phyloP scores from a whole-genome alignment of 176 grass and related monocot species.

The Oryza officinalis region DNA sequence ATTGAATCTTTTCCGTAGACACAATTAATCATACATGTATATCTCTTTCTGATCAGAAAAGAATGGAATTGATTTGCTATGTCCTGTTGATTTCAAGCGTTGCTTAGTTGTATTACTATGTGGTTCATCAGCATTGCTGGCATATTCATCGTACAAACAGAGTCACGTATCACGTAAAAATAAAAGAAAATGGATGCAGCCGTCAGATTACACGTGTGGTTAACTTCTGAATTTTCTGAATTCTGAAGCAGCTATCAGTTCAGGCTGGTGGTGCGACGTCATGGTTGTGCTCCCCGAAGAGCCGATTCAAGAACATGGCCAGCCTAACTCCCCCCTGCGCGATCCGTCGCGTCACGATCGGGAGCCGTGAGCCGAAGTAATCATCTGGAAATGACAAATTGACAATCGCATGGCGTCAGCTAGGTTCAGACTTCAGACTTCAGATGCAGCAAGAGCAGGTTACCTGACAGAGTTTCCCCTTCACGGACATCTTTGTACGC shows the following conservation, averaged over 20 bases:
- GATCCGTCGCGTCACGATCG: conserved; percentile 67
- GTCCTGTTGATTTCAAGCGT: not conserved
- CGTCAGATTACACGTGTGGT: not conserved
- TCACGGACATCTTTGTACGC: conserved; percentile 53
- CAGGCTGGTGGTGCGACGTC: conserved; percentile 19
- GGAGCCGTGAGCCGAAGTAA: conserved; percentile 72
- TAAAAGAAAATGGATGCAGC: not conserved
- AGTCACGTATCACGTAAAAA: not conserved
- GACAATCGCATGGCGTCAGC: not conserved
- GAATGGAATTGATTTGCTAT: not conserved
- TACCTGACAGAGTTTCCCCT: conserved; percentile 69
- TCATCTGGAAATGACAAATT: conserved; percentile 43
- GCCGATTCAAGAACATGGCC: conserved; percentile 77
- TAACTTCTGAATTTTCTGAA: not conserved
- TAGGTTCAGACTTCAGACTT: not conserved
- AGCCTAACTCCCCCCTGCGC: conserved; percentile 81
- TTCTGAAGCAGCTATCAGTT: not conserved
- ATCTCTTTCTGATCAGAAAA: not conserved
- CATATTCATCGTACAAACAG: not conserved
- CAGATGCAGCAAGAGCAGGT: not conserved
- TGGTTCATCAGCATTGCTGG: not conserved
- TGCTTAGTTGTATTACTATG: too few species aligned
- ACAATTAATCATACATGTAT: not conserved
- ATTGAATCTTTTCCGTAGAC: not conserved
- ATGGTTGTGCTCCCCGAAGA: conserved; percentile 57